These are phyloP conservation scores for Gnaphalium uliginosum DNA, from an alignment of 129 eudicot species.

Conservation along the genomic window DNA sequence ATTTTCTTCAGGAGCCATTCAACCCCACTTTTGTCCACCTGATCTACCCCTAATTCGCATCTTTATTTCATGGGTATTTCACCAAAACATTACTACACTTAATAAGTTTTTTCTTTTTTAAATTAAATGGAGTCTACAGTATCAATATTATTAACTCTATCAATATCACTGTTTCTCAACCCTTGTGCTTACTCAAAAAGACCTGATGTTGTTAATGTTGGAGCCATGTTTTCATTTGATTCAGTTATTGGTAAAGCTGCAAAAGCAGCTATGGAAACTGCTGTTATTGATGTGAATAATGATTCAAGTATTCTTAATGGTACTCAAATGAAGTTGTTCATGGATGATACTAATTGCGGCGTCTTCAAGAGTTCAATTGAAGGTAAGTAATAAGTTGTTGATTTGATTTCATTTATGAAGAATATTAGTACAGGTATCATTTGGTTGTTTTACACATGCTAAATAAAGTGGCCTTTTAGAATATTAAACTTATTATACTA, in stretches of 20 bases:
- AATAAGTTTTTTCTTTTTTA: neutral
- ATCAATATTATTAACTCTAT: conserved; percentile 7
- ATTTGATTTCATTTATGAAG: neutral
- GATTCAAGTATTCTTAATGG: conserved; percentile 53
- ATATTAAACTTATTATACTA: neutral
- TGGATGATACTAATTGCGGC: conserved; percentile 56
- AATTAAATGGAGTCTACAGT: conserved; percentile 29
- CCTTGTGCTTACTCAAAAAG: conserved; percentile 30
- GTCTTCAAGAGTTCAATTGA: conserved; percentile 50
- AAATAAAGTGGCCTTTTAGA: conserved; percentile 14
- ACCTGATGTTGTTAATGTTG: conserved; percentile 58
- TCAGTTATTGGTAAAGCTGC: conserved; percentile 67
- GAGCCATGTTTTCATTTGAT: conserved; percentile 48
- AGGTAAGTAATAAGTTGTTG: conserved; percentile 32
- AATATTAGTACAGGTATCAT: neutral
- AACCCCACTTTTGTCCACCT: neutral
- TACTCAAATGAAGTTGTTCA: conserved; percentile 43
- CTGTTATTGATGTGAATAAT: conserved; percentile 52
- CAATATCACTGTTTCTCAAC: conserved; percentile 9
- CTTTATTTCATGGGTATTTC: neutral
- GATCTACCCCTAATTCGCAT: neutral
- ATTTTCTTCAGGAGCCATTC: neutral
- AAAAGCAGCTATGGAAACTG: conserved; percentile 53
- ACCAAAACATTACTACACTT: neutral
- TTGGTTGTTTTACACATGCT: neutral